Evolutionary conservation across 2,329 filamentous ascomycete species (phyloP), one percentile per base, ranked within the genome.

Genomic region (Alternaria triticina): DNA sequence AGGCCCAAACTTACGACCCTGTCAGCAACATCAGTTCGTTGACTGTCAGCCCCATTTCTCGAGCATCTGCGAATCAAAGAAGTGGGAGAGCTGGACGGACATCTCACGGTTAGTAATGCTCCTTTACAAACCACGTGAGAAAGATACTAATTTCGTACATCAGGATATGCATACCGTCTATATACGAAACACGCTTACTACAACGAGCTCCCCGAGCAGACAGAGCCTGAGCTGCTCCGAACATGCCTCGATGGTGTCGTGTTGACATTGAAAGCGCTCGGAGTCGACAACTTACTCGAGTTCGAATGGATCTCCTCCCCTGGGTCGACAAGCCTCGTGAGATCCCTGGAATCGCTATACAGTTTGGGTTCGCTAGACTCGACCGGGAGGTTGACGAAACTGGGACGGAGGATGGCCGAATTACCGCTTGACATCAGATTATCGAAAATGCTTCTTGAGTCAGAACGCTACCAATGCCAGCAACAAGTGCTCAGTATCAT

Each of bases 121-220:
- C 10, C 27, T 28, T 1, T 28, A 28, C 3, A 5, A 28, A 28
- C 1, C 11, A 10, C n/a, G n/a, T 28, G 27, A 28, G 27, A 28
- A 1, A 28, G 3, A 28, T 28, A 5, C 27, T 28, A 28, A 28
- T 28, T 5, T 28, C 27, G 27, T 9, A 91, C 92, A 0, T 93
- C 94, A 0, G 96, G 96, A 17, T 97, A 96, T 80, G 97, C 93
- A 76, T 98, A 97, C 82, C 86, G 95, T 0, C 82, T 99, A 2
- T 99, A 97, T 76, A 98, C 95, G 1, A 95, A 95, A 77, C 96
- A 91, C 84, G 92, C 93, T 0, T 97, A 93, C 79, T 93, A 96
- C 84, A 97, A 97, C 78, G 96, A 99, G 77, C 89, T 99, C 81
- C 92, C 97, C 4, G 50, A 63, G 93, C 97, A 79, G 92, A 96